phyloP scores from a whole-genome alignment of 257 asterid genomes.

The Lantana camara region DNA sequence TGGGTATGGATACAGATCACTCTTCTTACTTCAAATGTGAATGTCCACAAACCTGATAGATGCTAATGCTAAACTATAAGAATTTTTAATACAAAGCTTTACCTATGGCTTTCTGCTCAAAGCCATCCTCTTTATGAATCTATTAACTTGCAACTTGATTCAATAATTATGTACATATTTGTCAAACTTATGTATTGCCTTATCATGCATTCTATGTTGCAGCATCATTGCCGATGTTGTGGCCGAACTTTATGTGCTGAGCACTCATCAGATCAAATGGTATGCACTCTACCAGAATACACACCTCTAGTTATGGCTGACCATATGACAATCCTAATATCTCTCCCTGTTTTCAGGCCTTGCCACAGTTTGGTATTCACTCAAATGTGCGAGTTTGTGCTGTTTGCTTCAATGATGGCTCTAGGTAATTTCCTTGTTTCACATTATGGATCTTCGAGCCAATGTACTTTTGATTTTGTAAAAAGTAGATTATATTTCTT shows the following conservation, averaged over 20 bases:
- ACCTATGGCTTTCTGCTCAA: constrained; percentile 8
- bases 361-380: constrained; percentile 89
- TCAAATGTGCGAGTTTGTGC: constrained; percentile 90
- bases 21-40: constrained; percentile 6
- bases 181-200: constrained; percentile 7
- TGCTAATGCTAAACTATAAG: constrained; percentile 3
- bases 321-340: not conserved
- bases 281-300: constrained; percentile 34
- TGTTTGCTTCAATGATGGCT: constrained; percentile 76
- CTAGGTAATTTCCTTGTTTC: constrained; percentile 60
- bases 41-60: constrained; percentile 4
- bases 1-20: not conserved
- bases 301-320: constrained; percentile 4
- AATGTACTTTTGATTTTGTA: constrained; percentile 23
- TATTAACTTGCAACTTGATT: constrained; percentile 21
- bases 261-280: constrained; percentile 92
- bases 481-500: not conserved
- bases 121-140: constrained; percentile 14
- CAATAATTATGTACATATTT: not conserved
- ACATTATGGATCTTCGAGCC: constrained; percentile 21
- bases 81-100: constrained; percentile 9
- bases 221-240: constrained; percentile 98
- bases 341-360: constrained; percentile 58
- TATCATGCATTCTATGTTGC: constrained; percentile 28
- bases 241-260: constrained; percentile 95